These are phyloP conservation scores for Lanmaoa rubissima DNA, from an alignment of 768 basidiomycete species.

Conservation along the genomic window DNA sequence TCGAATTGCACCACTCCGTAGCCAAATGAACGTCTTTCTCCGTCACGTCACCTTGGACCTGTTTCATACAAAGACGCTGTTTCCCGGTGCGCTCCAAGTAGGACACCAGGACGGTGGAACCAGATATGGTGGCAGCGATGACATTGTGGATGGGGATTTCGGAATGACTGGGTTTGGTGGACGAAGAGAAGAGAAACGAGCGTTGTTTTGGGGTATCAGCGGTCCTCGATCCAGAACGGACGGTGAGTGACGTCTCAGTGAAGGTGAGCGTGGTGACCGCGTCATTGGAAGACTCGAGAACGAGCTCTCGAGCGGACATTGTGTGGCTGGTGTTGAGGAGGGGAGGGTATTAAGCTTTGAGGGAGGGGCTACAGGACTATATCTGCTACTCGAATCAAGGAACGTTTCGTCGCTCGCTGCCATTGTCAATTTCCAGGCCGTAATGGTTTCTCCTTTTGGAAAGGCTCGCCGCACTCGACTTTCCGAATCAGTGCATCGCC, in stretches of 20 bases:
- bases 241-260: constrained; percentile 24
- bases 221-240: constrained; percentile 22
- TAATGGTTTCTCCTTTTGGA: not conserved
- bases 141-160: constrained; percentile 50
- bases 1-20: constrained; percentile 50
- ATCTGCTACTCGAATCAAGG: not conserved
- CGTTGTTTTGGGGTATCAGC: constrained; percentile 1
- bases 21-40: constrained; percentile 35
- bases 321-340: not conserved
- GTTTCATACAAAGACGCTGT: constrained; percentile 35
- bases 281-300: constrained; percentile 16
- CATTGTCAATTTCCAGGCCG: too few relatives aligned
- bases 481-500: too few relatives aligned
- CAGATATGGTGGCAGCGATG: constrained; percentile 46
- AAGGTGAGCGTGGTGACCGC: constrained; percentile 25
- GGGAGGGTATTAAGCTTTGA: not conserved
- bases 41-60: constrained; percentile 43
- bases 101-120: constrained; percentile 44
- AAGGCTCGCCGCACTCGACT: too few relatives aligned
- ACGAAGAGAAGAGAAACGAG: constrained; percentile 11
- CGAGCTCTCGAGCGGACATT: constrained; percentile 24
- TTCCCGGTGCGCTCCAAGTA: constrained; percentile 49
- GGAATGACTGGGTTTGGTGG: constrained; percentile 5
- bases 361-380: not conserved
- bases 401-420: too few relatives aligned